A percentile compares a stretch with the other conserved stretches of the same genome.
phyloP scores from a whole-genome alignment of 2,329 filamentous ascomycete genomes.

The Sordariomycetes sp. region DNA sequence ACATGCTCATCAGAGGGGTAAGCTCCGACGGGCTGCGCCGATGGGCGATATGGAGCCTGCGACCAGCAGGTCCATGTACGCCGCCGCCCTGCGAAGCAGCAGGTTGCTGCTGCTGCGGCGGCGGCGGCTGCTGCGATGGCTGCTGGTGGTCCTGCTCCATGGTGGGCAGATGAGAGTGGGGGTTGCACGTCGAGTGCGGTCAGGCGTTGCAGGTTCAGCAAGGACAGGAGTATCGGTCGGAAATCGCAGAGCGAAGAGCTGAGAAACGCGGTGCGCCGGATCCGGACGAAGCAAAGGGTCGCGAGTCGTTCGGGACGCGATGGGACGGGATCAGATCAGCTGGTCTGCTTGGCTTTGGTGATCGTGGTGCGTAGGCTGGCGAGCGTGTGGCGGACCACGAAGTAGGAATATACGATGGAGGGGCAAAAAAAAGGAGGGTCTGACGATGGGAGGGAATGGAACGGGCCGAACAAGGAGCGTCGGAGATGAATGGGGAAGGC shows the following conservation, averaged over 20 bases:
- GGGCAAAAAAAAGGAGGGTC: slow-evolving; percentile 20
- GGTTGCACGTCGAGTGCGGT: slow-evolving; percentile 31
- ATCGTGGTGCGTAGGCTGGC: not conserved
- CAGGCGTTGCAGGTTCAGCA: not conserved
- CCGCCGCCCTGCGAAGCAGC: slow-evolving; percentile 35
- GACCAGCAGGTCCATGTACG: slow-evolving; percentile 64
- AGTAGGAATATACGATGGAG: not conserved
- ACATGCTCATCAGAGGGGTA: slow-evolving; percentile 95
- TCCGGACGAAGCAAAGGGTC: not conserved
- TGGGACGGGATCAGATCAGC: not conserved
- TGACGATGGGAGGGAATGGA: slow-evolving; percentile 11
- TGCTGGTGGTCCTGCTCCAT: slow-evolving; percentile 40
- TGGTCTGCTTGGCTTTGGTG: not conserved
- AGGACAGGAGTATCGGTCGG: slow-evolving; percentile 1
- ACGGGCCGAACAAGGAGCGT: slow-evolving; percentile 20
- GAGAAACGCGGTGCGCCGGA: not conserved
- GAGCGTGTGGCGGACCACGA: not conserved
- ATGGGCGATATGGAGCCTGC: slow-evolving; percentile 93
- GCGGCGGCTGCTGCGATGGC: slow-evolving; percentile 14
- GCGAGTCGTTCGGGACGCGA: not conserved
- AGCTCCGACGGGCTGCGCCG: slow-evolving; percentile 93
- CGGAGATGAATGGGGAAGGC: slow-evolving; percentile 14
- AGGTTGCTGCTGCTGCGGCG: slow-evolving; percentile 42
- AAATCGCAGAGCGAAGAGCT: slow-evolving; percentile 1
- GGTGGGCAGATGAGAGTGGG: slow-evolving; percentile 24